phyloP scores from a whole-genome alignment of 2,329 filamentous ascomycete species.

The Fusarium phyllophilum region DNA sequence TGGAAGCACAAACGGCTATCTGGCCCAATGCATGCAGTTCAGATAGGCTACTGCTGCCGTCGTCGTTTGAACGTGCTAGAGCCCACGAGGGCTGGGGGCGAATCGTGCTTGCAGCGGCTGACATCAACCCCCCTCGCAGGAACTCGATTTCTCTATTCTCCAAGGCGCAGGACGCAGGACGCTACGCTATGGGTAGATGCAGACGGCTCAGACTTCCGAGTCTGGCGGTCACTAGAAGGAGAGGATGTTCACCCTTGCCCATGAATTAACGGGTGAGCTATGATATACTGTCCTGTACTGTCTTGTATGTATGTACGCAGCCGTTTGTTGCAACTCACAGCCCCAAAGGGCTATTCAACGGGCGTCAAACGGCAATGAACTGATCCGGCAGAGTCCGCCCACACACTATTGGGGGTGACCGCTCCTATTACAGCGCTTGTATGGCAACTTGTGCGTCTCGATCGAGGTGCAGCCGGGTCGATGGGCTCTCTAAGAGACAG shows the following conservation, averaged over 20 bases:
- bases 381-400: slow-evolving; percentile 3
- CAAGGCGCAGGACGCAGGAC: slow-evolving; percentile 16
- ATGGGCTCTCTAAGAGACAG: slow-evolving; percentile 1
- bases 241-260: neutral
- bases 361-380: neutral
- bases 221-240: neutral
- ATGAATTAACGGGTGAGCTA: neutral
- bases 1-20: neutral
- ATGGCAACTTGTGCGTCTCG: neutral
- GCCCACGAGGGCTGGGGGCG: neutral
- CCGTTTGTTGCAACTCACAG: neutral
- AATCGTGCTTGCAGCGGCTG: neutral
- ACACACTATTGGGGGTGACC: neutral
- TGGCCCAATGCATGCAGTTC: neutral
- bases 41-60: neutral
- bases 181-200: slow-evolving; percentile 14
- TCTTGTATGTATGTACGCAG: neutral
- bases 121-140: neutral
- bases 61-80: neutral
- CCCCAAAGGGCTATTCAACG: neutral
- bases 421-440: neutral
- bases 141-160: neutral
- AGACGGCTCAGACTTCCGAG: neutral
- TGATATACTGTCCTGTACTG: neutral
- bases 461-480: slow-evolving; percentile 1